These are phyloP conservation scores for Komagataella ulmi DNA, from an alignment of 805 yeast species.

Conservation along the genomic window DNA sequence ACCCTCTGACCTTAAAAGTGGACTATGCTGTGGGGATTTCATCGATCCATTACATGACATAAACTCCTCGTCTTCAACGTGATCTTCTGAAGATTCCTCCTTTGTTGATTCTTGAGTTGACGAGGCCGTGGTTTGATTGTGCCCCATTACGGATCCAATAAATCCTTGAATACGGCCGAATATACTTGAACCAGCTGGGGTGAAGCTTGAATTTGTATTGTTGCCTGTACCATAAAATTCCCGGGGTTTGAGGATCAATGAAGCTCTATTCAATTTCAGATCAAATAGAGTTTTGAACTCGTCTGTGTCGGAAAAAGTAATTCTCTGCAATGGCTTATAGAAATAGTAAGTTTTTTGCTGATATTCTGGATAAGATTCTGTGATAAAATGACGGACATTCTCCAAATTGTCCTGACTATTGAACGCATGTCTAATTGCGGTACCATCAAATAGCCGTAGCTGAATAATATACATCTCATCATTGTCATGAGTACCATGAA, in stretches of 20 bases:
- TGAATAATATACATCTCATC: constrained; percentile 31
- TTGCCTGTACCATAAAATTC: constrained; percentile 6
- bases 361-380: constrained; percentile 31
- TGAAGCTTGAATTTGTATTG: constrained; percentile 1
- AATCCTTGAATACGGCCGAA: neutral
- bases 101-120: constrained; percentile 2
- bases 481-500: constrained; percentile 10
- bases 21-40: neutral
- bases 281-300: constrained; percentile 37
- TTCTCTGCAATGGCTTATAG: constrained; percentile 41
- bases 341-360: constrained; percentile 36
- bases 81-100: neutral
- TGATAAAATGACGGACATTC: constrained; percentile 52
- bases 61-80: neutral
- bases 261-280: constrained; percentile 55
- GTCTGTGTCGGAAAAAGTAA: constrained; percentile 47
- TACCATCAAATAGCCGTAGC: constrained; percentile 56
- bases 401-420: constrained; percentile 27
- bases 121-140: constrained; percentile 1
- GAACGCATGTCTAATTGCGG: constrained; percentile 39
- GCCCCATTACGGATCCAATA: constrained; percentile 4
- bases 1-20: neutral
- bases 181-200: constrained; percentile 2
- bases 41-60: neutral
- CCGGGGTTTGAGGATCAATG: constrained; percentile 55